Base-by-base conservation (phyloP, 441 rosid genomes). In the Kokia cookei region DNA sequence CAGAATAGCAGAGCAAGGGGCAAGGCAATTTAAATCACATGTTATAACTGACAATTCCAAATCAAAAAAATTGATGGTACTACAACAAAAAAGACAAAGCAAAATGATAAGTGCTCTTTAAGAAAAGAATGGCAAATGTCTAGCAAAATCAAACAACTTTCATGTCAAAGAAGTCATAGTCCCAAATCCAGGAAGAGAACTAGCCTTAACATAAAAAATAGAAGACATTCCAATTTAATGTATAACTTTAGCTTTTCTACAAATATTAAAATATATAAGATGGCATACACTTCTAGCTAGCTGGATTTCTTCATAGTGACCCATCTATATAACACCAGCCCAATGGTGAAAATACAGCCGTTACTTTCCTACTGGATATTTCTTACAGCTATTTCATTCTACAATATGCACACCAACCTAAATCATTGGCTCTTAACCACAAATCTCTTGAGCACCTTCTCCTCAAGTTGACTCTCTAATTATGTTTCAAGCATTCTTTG, bases 391-490 rank as follows among this genome's bases (percentile, higher is more conserved):
- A 26, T 68, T 66, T 14, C 19, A 54, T 65, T 68, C 59, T 70
- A 32, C 68, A 55, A 7, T 14, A 42, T 48, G 42, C 63, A 17
- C 7, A 13, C 42, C 48, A 69, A 69, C 48, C 5, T 67, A 12
- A 22, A 8, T 50, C 72, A 37, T 4, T 50, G 26, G n/a, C 22
- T 50, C 77, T 42, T 71, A 58, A 55, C 71, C 53, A 53, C 37
- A 55, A 73, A 71, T 65, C 42, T 65, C 47, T 55, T 45, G 50
- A 45, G 9, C n/a, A 65, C 54, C 69, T n/a, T 54, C 54, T 65
- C 40, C 40, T 24, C 13, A 14, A 35, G 19, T 15, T n/a, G 15
- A 45, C 68, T 26, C 35, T 43, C 42, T 19, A 48, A 67, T 67
- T 67, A 67, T 48, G 24, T 48, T 67, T 50, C 58, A 14, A 66